These are phyloP conservation scores for Tulasnella calospora DNA, from an alignment of 768 basidiomycete genomes.

Conservation along the genomic window DNA sequence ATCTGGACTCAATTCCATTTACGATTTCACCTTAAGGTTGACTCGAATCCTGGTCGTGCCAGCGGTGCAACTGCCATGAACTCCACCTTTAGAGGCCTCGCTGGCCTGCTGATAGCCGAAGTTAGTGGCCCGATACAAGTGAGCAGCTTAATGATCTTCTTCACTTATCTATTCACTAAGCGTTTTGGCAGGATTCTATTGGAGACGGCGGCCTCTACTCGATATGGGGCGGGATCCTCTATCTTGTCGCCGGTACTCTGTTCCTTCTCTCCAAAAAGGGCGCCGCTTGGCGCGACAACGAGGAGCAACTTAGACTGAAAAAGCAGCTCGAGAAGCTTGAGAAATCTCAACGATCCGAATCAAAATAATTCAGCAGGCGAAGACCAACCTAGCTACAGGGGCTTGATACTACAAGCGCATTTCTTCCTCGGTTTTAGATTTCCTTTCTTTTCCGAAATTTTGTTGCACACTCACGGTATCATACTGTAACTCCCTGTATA, in stretches of 20 bases:
- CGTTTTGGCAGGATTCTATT: constrained; percentile 48
- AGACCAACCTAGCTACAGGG: too few species aligned
- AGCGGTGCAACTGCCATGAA: constrained; percentile 68
- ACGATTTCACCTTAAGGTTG: constrained; percentile 34
- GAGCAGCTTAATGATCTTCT: constrained; percentile 26
- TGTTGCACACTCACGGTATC: too few species aligned
- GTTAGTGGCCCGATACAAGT: constrained; percentile 70
- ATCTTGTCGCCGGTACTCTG: constrained; percentile 51
- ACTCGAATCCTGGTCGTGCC: constrained; percentile 77
- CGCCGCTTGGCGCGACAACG: constrained; percentile 51
- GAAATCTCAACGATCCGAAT: not conserved
- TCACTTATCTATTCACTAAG: constrained; percentile 6
- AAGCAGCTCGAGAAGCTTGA: constrained; percentile 1
- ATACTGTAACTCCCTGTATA: too few species aligned
- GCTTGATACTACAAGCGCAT: not conserved
- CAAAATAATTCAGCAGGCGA: not conserved
- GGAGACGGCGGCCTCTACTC: constrained; percentile 81
- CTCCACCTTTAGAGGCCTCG: constrained; percentile 64
- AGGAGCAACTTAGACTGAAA: constrained; percentile 43
- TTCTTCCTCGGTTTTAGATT: too few species aligned
- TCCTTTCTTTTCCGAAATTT: too few species aligned
- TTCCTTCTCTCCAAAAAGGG: constrained; percentile 61
- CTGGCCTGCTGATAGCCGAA: constrained; percentile 66
- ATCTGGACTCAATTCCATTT: not conserved
- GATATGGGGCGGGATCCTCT: constrained; percentile 54